These are phyloP conservation scores for Euphorbia peplus DNA, from an alignment of 345 rosid species.

Conservation along the genomic window DNA sequence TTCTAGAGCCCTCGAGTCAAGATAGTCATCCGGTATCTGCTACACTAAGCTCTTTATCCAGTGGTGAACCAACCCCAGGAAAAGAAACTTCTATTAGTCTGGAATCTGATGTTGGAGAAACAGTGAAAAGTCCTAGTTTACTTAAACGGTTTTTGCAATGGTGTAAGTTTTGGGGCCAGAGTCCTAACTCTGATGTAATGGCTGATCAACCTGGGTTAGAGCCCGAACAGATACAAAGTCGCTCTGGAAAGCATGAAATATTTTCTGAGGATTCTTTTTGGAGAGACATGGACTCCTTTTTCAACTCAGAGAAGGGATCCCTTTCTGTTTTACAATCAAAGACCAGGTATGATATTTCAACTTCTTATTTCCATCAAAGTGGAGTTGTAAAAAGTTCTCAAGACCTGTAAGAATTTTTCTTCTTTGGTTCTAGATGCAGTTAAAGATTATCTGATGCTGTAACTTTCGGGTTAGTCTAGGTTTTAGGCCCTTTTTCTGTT, in stretches of 20 bases:
- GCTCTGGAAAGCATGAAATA: constrained; percentile 28
- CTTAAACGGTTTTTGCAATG: constrained; percentile 32
- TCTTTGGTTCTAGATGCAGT: background rate
- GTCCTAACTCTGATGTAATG: constrained; percentile 17
- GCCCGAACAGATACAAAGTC: constrained; percentile 19
- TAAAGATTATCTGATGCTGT: background rate
- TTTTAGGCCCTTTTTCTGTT: background rate
- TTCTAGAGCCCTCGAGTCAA: constrained; percentile 16
- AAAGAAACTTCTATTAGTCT: constrained; percentile 18
- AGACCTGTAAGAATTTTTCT: background rate
- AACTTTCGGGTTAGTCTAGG: background rate
- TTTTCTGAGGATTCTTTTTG: constrained; percentile 50
- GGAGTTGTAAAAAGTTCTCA: background rate
- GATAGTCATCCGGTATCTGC: constrained; percentile 12
- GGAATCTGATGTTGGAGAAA: constrained; percentile 21
- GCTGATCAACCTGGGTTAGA: constrained; percentile 28
- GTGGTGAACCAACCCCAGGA: constrained; percentile 24
- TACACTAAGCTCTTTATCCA: constrained; percentile 18
- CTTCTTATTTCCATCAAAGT: constrained; percentile 1
- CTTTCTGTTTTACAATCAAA: constrained; percentile 43
- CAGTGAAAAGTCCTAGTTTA: constrained; percentile 28
- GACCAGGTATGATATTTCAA: constrained; percentile 51
- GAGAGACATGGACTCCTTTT: constrained; percentile 56
- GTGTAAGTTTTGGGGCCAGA: constrained; percentile 36
- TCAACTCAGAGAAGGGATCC: constrained; percentile 50